Conservation (phyloP, 176 grass and related monocot species). For the Carex scoparia region DNA sequence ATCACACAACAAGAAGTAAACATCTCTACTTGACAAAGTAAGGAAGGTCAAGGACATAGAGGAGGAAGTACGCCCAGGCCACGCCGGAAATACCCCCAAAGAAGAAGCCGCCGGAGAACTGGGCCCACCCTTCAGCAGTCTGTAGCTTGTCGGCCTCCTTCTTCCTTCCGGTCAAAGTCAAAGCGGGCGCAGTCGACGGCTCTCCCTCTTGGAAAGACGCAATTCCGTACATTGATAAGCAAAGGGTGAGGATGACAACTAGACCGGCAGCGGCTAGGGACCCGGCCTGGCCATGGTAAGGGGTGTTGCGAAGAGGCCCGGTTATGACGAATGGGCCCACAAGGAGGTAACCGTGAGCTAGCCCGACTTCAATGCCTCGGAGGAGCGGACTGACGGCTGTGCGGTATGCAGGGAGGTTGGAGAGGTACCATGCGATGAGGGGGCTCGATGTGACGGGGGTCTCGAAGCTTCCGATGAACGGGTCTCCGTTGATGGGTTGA, state of each 20-base stretch:
- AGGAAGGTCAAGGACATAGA: conserved; percentile 95
- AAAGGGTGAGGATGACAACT: conserved; percentile 82
- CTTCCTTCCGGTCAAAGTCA: conserved; percentile 85
- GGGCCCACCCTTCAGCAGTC: conserved; percentile 81
- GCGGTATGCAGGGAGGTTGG: conserved; percentile 96
- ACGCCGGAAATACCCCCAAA: conserved; percentile 87
- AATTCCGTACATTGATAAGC: conserved; percentile 82
- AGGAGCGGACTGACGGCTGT: conserved; percentile 92
- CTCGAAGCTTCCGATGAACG: conserved; percentile 88
- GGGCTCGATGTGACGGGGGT: conserved; percentile 90
- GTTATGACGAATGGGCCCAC: conserved; percentile 86
- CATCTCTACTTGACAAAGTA: conserved; percentile 94
- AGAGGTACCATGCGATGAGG: conserved; percentile 84
- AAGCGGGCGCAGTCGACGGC: conserved; percentile 60
- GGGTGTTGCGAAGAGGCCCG: conserved; percentile 88
- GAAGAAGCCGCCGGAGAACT: conserved; percentile 92
- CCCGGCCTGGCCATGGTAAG: conserved; percentile 62
- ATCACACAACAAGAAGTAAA: not conserved
- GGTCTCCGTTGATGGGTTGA: conserved; percentile 96
- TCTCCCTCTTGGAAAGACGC: conserved; percentile 74
- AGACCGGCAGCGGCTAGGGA: conserved; percentile 67
- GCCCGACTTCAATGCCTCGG: conserved; percentile 81
- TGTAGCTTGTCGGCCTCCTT: conserved; percentile 97
- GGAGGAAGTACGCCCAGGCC: conserved; percentile 87
- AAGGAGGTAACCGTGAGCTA: conserved; percentile 91